Evolutionary conservation across 805 yeast species (phyloP), one percentile per base, ranked within the genome.

Genomic region (Kazachstania africana): DNA sequence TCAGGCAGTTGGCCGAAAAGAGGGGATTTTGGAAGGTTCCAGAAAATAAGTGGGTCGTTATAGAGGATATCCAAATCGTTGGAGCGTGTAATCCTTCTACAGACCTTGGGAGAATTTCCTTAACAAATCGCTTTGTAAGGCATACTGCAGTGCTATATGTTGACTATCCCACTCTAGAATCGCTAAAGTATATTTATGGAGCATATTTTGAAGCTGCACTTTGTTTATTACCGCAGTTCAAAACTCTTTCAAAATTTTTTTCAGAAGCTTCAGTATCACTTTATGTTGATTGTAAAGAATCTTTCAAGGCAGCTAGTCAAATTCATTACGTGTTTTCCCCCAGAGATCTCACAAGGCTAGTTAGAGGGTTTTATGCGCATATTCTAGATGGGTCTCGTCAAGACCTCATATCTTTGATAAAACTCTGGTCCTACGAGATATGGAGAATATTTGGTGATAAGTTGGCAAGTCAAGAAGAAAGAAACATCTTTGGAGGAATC

Each of bases 31-130:
- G 94, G 91, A 64, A 72, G 30, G 54, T 65, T 0, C 45, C 55
- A 8, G 72, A 70, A 18, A 62, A 65, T 28, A 63, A 64, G 16
- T 88, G 95, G 94, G 72, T 87, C 1, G 40, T 59, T 0, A 37
- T 84, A 6, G 59, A 65, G 12, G 66, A 75, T 28, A 63, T 88
- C 17, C 93, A 80, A 46, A 66, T 88, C 57, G 91, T 85, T n/a
- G 96, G 93, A 6, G 96, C 97, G 0, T 88, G 97, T 52, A 88
- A 88, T 47, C 91, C 95, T 1, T 77, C 95, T 0, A 65, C 75
- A 1, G 93, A 81, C 53, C 70, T 74, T 3, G 95, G 95, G 0
- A 65, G 97, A 37, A 59, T 66, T 8, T 50, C 48, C 3, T 47
- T 88, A 15, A 60, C 74, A 1, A 47, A 60, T 8, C 57, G 95